Conservation (phyloP, 345 rosid genomes). For the Citrus medica region DNA sequence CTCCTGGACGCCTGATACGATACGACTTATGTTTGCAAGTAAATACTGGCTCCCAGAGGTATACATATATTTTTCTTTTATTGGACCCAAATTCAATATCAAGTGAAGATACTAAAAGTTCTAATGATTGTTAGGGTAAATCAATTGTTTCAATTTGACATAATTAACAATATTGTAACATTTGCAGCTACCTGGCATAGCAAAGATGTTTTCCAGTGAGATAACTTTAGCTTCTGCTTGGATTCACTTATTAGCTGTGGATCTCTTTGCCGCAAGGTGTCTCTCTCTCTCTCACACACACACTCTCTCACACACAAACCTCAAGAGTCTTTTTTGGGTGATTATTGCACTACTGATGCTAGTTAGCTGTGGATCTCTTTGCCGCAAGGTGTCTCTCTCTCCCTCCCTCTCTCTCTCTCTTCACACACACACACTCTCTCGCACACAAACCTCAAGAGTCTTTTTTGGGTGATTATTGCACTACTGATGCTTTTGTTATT, state of each 20-base stretch:
- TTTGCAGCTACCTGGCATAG: constrained; percentile 68
- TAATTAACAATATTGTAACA: background rate
- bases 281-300: background rate
- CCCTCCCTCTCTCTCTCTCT: background rate
- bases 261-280: constrained; percentile 96
- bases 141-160: background rate
- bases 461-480: background rate
- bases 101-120: background rate
- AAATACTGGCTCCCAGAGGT: constrained; percentile 92
- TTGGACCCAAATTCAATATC: background rate
- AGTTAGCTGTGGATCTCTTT: too few species aligned
- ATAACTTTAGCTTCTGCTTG: constrained; percentile 91
- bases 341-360: constrained; percentile 4
- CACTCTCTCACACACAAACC: background rate
- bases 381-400: background rate
- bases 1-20: constrained; percentile 84
- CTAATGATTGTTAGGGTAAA: background rate
- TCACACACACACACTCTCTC: background rate
- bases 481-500: constrained; percentile 4
- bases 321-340: background rate
- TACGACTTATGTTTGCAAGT: constrained; percentile 64
- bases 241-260: constrained; percentile 84
- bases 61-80: background rate
- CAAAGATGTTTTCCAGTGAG: constrained; percentile 85
- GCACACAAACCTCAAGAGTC: background rate